Base-by-base conservation (phyloP, 2,329 filamentous ascomycete species). In the Phialophora verrucosa region DNA sequence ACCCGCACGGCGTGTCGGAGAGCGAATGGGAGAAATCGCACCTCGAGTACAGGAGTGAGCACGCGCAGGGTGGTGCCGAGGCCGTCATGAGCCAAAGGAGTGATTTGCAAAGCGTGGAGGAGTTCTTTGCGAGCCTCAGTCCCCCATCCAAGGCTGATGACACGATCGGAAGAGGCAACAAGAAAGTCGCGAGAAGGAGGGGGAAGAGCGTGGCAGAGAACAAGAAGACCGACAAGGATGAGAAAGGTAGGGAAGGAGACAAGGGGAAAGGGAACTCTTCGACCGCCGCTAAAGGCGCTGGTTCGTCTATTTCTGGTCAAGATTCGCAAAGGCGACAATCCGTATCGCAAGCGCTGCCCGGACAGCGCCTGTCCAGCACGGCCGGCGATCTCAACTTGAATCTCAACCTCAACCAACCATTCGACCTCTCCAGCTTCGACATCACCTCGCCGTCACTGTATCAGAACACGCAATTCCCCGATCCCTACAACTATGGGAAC, bases 31-130 rank as follows among this genome's bases (percentile, higher is more conserved):
- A 92, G 73, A 92, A 95, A 71, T 90, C 91, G 1, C 87, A 86
- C 31, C 80, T 83, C 3, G 83, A 85, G 49, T 83, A 87, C 73
- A 88, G 89, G 75, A 91, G 90, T 72, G 91, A 96, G 74, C 89
- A 87, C 49, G 90, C 91, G 50, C 67, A 87, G 49, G 90, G 91
- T 35, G 69, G 69, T 32, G 90, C 91, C n/a, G 93, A 97, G 75
- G 93, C 91, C 0, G 92, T 95, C 1, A 84, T 97, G 70, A 91
- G 93, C 67, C 91, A 97, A 73, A 93, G 94, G 75, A 88, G 91
- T 2, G 91, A 96, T 75, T 82, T 97, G n/a, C 91, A 95, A 74
- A 96, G 92, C 3, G 93, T 97, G 0, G 93, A 97, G 74, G 93
- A 98, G 72, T 97, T 96, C 79, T 94, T 98, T 75, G 91, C 91